Base-by-base conservation (phyloP, 2,329 filamentous ascomycete species). In the Boeremia lycopersici region DNA sequence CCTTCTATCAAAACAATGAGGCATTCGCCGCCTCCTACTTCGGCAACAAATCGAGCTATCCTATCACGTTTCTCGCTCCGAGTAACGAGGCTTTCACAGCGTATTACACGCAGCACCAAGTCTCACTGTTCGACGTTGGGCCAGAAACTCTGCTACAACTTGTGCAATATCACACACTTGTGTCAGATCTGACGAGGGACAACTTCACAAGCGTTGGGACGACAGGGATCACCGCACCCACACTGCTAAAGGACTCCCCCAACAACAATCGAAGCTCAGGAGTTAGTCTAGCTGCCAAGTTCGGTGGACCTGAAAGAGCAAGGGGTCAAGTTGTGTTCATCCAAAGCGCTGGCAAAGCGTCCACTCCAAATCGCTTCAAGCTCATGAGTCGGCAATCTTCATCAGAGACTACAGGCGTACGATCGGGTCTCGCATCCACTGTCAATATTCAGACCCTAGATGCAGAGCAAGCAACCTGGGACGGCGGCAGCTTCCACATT, bases 301-400 rank as follows among this genome's bases (percentile, higher is more conserved):
- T 60, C 39, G 64, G 64, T 17, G 61, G 62, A 29, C 5, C 47
- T 8, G 42, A 53, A 26, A 36, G 45, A 13, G 53, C 54, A 10
- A 45, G 42, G 6, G 64, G 64, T 12, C 64, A 65, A 40, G 62
- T 67, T 13, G 62, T 67, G 17, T 67, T 67, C 56, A 58, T 67
- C 19, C 52, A 55, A 29, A 41, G 53, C 11, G 49, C 41, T 1
- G 33, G 52, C 13, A 31, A 46, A 17, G 52, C 53, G 2, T 52
- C 46, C 29, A 15, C 51, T n/a, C 42, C 49, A 5, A 57, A 33
- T 6, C 54, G 53, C 13, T 60, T 65, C 26, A 48, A 48, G 7
- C 54, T 63, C 23, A 41, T 57, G 49, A 56, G 30, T 12, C 48
- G 57, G 4, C 57, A 59, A 28, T 46, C 48, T 19, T 43, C 47